Evolutionary conservation across 139 green algal species (phyloP).

Genomic region (Tetratostichococcus sp.): DNA sequence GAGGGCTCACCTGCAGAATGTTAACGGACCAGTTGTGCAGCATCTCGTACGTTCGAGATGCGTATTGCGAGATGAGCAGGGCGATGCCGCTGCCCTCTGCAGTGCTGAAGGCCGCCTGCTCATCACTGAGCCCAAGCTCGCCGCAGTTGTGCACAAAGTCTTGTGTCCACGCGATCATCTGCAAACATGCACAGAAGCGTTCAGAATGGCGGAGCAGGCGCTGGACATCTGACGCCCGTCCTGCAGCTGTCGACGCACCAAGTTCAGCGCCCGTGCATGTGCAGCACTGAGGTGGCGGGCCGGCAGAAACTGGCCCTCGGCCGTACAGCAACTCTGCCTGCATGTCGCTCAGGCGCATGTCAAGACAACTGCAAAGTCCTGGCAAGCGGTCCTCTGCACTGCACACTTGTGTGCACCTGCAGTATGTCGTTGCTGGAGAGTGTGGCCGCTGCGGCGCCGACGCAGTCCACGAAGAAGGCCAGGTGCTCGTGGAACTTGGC

Average conservation of each 20-base stretch:
- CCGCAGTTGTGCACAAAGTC: slow-evolving; percentile 66
- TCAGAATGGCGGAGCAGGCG: too few species aligned
- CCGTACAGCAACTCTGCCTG: too few species aligned
- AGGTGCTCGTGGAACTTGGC: slow-evolving; percentile 67
- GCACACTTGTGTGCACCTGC: too few species aligned
- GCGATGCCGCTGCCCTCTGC: slow-evolving; percentile 39
- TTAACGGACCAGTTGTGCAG: slow-evolving; percentile 74
- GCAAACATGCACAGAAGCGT: background rate
- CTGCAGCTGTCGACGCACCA: too few species aligned
- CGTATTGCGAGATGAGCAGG: slow-evolving; percentile 75
- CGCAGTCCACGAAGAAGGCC: slow-evolving; percentile 63
- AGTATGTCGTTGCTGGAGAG: slow-evolving; percentile 74
- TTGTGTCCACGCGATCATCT: slow-evolving; percentile 75
- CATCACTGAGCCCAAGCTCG: slow-evolving; percentile 70
- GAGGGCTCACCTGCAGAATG: slow-evolving; percentile 73
- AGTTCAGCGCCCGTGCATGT: too few species aligned
- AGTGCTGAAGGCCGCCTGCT: slow-evolving; percentile 29
- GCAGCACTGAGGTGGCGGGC: too few species aligned
- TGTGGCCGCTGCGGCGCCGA: slow-evolving; percentile 58
- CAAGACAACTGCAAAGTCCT: too few species aligned
- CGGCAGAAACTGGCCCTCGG: too few species aligned
- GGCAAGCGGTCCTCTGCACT: too few species aligned
- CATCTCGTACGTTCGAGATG: slow-evolving; percentile 52
- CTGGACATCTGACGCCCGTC: too few species aligned
- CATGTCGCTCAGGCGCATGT: too few species aligned